Base-by-base conservation (phyloP, 2,329 filamentous ascomycete genomes). In the Stagonosporopsis chrysanthemi region DNA sequence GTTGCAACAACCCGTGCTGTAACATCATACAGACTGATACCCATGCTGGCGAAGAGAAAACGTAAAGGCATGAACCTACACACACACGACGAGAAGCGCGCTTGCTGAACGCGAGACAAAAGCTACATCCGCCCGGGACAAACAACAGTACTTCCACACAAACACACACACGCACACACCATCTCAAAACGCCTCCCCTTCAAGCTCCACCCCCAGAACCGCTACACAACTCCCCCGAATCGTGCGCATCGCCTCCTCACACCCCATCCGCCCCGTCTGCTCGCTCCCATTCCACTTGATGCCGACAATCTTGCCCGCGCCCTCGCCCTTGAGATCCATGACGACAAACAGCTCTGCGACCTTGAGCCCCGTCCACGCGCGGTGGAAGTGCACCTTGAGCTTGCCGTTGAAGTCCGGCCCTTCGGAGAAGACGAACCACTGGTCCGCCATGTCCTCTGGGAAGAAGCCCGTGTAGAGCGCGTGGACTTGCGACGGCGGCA, bases 101-200 rank as follows among this genome's bases (percentile, higher is more conserved):
- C 42, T 33, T 22, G 42, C 29, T 29, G 31, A 52, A 52, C 29
- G 48, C 22, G 9, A 14, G 23, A 22, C 15, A 19, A 38, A 8
- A 43, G 2, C 15, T 12, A 11, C 12, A 7, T 26, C 8, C 31
- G 3, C 9, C 19, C 11, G 3, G 5, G 7, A 3, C 31, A 39
- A 22, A 41, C 2, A 36, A 42, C 19, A 40, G 22, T 31, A 9
- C 51, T 6, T 11, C 8, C 29, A 40, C 19, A 22, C n/a, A 3
- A 1, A n/a, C 29, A 31, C 8, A 11, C 8, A 31, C 12, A 48
- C 87, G n/a, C n/a, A n/a, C n/a, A n/a, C 87, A 24, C 1, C 29
- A n/a, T 28, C 19, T 23, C 86, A 90, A 15, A 48, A 48, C 9
- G 8, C 38, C 61, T 82, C 90, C 2, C 88, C 70, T 73, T 89